Evolutionary conservation across 352 stramenopile genomes (phyloP).

Genomic region (Thraustochytrium sp.): DNA sequence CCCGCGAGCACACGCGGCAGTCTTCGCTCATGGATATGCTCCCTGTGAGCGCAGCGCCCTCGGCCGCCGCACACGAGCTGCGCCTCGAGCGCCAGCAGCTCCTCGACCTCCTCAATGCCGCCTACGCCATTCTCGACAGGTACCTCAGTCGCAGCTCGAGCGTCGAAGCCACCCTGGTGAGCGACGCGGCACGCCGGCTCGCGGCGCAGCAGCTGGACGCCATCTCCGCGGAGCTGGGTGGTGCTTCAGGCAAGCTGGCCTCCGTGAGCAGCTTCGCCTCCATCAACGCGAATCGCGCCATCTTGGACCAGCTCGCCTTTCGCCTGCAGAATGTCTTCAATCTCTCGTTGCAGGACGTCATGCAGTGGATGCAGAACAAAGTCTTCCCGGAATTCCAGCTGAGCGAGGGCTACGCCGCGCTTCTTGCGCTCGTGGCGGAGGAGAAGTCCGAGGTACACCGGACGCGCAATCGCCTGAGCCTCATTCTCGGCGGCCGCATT

Average conservation of each 20-base stretch:
- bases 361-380: background rate
- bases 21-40: constrained; percentile 25
- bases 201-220: constrained; percentile 21
- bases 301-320: background rate
- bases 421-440: constrained; percentile 5
- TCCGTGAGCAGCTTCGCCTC: constrained; percentile 34
- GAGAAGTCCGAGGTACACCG: background rate
- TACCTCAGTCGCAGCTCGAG: constrained; percentile 25
- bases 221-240: constrained; percentile 7
- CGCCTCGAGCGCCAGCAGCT: constrained; percentile 5
- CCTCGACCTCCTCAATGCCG: background rate
- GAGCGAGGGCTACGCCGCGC: constrained; percentile 14
- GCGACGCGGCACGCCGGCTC: background rate
- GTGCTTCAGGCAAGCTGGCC: constrained; percentile 10
- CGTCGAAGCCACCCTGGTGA: background rate
- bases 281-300: background rate
- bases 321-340: background rate
- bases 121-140: constrained; percentile 6
- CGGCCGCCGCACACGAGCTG: background rate
- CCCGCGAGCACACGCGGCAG: background rate
- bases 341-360: background rate
- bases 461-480: background rate
- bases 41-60: background rate
- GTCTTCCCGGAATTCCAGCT: background rate
- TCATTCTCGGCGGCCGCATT: background rate